phyloP scores from a whole-genome alignment of 345 rosid species.

The Lagerstroemia speciosa region DNA sequence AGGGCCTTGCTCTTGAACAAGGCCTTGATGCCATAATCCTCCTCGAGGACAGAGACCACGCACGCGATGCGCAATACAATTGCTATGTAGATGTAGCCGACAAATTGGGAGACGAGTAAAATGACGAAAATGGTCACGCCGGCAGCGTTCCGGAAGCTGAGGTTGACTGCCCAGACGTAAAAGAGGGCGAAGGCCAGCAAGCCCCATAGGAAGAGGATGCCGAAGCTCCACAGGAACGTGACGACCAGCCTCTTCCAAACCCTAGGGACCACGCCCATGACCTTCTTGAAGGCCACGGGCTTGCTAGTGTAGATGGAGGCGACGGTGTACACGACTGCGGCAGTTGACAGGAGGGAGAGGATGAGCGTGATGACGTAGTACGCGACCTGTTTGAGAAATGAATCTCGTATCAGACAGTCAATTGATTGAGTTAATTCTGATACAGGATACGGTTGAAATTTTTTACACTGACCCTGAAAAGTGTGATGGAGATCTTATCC shows the following conservation, averaged over 20 bases:
- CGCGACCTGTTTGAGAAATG: too few relatives aligned
- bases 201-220: conserved; percentile 16
- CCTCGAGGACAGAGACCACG: conserved; percentile 49
- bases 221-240: conserved; percentile 33
- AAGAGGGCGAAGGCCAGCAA: conserved; percentile 4
- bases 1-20: conserved; percentile 32
- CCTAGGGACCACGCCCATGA: conserved; percentile 31
- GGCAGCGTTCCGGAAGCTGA: background rate
- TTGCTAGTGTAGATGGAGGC: conserved; percentile 33
- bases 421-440: too few relatives aligned
- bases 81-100: conserved; percentile 26
- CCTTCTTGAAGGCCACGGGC: conserved; percentile 25
- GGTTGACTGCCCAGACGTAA: background rate
- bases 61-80: conserved; percentile 38
- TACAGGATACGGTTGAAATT: too few relatives aligned
- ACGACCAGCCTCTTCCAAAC: conserved; percentile 48
- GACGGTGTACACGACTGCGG: conserved; percentile 36
- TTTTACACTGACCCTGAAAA: too few relatives aligned
- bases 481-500: conserved; percentile 19
- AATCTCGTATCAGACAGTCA: too few relatives aligned
- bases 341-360: conserved; percentile 39
- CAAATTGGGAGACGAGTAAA: conserved; percentile 8
- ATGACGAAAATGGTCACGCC: background rate
- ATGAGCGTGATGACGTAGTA: conserved; percentile 26
- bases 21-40: conserved; percentile 33